Conservation (phyloP, 768 basidiomycete species). For the Tylopilus sp. region DNA sequence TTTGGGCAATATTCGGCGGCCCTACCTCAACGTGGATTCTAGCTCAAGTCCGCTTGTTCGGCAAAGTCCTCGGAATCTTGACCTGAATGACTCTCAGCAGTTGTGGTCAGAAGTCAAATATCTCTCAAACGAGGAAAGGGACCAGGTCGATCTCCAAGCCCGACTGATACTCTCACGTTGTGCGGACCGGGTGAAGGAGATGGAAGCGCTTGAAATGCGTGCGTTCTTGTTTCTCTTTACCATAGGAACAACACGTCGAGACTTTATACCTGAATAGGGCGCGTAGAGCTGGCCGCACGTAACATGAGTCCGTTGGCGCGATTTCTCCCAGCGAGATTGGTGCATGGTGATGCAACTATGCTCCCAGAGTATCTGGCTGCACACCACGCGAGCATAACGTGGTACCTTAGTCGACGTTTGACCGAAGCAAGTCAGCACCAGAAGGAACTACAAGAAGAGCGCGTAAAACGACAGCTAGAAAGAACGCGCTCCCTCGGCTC, state of each 20-base stretch:
- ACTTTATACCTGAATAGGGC: slow-evolving; percentile 42
- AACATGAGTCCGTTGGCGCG: slow-evolving; percentile 63
- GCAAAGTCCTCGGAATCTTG: slow-evolving; percentile 49
- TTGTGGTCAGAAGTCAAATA: slow-evolving; percentile 64
- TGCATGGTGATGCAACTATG: slow-evolving; percentile 49
- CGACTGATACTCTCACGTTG: slow-evolving; percentile 82
- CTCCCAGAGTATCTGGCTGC: slow-evolving; percentile 73
- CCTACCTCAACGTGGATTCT: slow-evolving; percentile 82
- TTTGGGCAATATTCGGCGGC: slow-evolving; percentile 71
- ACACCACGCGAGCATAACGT: slow-evolving; percentile 89
- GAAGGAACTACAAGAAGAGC: slow-evolving; percentile 91
- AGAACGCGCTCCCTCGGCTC: slow-evolving; percentile 80
- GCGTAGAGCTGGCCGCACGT: slow-evolving; percentile 61
- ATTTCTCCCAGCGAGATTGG: slow-evolving; percentile 68
- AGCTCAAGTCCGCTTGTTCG: slow-evolving; percentile 50
- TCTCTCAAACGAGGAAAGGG: slow-evolving; percentile 87
- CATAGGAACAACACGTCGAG: slow-evolving; percentile 15
- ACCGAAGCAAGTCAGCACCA: slow-evolving; percentile 75
- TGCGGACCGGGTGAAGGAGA: slow-evolving; percentile 79
- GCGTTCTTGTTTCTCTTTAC: slow-evolving; percentile 31
- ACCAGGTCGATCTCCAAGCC: slow-evolving; percentile 93
- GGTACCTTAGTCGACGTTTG: slow-evolving; percentile 83
- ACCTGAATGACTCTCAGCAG: slow-evolving; percentile 48
- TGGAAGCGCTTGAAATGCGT: slow-evolving; percentile 92
- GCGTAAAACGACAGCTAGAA: slow-evolving; percentile 84